phyloP scores from a whole-genome alignment of 495 filamentous ascomycete species.

The Xylaria grammica region DNA sequence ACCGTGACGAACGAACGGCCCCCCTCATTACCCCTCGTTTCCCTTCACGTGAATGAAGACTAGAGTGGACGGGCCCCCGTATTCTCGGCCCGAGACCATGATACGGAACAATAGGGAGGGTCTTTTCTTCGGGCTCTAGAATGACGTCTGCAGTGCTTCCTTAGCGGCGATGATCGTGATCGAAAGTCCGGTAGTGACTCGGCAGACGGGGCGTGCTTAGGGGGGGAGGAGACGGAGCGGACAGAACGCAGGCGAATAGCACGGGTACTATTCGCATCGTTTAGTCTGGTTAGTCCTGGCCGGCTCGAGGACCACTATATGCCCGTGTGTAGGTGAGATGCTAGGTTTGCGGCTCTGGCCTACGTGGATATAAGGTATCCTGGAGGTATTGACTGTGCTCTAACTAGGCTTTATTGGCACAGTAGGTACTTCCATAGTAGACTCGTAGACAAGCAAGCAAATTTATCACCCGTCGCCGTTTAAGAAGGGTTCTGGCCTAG shows the following conservation, averaged over 20 bases:
- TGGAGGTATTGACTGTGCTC: neutral
- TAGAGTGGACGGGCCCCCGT: neutral
- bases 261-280: neutral
- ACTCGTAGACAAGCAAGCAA: neutral
- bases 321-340: conserved; percentile 3
- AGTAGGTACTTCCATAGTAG: no score
- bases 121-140: neutral
- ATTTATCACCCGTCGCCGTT: neutral
- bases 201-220: neutral
- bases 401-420: conserved; percentile 1
- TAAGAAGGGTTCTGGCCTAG: conserved; percentile 7
- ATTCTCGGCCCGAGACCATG: neutral
- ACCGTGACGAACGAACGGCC: no score
- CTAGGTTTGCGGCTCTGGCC: conserved; percentile 10
- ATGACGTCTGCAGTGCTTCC: conserved; percentile 9
- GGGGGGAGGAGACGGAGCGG: neutral
- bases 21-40: no score
- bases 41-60: neutral
- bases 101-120: neutral
- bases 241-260: neutral
- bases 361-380: neutral
- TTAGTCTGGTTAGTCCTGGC: neutral
- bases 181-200: conserved; percentile 10
- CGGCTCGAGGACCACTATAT: neutral
- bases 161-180: conserved; percentile 12